Base-by-base conservation (phyloP, 768 basidiomycete species). In the Termitomyces eurrhizus region DNA sequence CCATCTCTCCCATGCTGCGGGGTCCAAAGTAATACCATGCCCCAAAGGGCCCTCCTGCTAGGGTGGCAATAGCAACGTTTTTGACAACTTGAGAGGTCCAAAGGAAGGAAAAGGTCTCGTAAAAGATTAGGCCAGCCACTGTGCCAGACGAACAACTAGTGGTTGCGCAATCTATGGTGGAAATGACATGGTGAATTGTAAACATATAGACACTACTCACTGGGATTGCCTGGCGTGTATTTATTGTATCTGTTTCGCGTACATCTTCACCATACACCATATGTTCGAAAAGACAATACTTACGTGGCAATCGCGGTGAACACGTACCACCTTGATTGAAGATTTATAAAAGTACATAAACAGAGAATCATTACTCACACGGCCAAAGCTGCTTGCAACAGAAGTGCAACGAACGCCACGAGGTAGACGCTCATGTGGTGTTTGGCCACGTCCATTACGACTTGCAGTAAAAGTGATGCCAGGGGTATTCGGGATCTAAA, bases 1-100 rank as follows among this genome's bases (percentile, higher is more conserved):
- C 85, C 87, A 89, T 87, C 58, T 83, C 72, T 13, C 87, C 86
- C 60, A 81, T 74, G 2, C 82, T 80, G 21, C 81, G 79, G 12
- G 90, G 89, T 6, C 92, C 91, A 66, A 92, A 92, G 74, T 93
- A 93, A 70, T 93, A 93, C 90, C 91, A 89, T 42, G 80, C 77
- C 48, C 88, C 89, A 65, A 83, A 90, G 4, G 86, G 83, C 32
- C 93, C 92, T 39, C 92, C 92, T 7, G 90, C 89, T 35, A 93
- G 82, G 3, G 90, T 92, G 36, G 89, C 84, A 26, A 93, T 78
- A 0, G 89, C 81, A 44, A 93, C 85, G 65, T 93, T 93, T 36
- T 83, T 85, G 53, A 91, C 84, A 46, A 92, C 90, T 73, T 92
- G 89, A 0, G 88, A 90, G 18, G 86, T 88, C 93, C 92, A 94